These are phyloP conservation scores for Globisporangium spinosum DNA, from an alignment of 352 stramenopile genomes.

Conservation along the genomic window DNA sequence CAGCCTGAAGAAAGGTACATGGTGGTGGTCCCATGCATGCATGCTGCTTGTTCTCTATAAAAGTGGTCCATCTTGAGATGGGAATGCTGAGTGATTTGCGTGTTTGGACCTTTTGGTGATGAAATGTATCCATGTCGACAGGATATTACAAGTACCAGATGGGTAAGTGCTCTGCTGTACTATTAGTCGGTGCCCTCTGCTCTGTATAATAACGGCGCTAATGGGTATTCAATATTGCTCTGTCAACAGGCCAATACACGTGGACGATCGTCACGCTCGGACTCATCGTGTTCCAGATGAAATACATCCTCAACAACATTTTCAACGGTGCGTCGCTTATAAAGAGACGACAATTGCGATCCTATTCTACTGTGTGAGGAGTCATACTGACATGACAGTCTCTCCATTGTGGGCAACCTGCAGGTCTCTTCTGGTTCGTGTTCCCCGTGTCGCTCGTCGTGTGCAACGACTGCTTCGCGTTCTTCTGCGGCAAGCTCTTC, in stretches of 20 bases:
- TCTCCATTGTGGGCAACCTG: not conserved
- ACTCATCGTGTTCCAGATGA: conserved; percentile 96
- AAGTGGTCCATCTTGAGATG: not conserved
- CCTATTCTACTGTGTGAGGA: not conserved
- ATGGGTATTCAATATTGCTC: not conserved
- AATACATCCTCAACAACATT: conserved; percentile 96
- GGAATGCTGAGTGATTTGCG: not conserved
- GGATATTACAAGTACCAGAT: conserved; percentile 95
- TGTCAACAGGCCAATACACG: conserved; percentile 80
- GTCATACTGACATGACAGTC: not conserved
- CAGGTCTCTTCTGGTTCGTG: conserved; percentile 94
- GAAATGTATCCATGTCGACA: conserved; percentile 17
- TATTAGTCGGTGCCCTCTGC: not conserved
- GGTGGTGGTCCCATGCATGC: not conserved
- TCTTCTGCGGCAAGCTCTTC: conserved; percentile 88
- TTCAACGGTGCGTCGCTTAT: conserved; percentile 76
- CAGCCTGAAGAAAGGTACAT: conserved; percentile 88
- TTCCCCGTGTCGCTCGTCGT: conserved; percentile 93
- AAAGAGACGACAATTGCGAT: not conserved
- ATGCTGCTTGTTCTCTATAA: not conserved
- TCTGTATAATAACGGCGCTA: not conserved
- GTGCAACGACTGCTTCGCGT: conserved; percentile 96
- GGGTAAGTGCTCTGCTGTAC: conserved; percentile 33
- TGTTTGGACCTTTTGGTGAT: not conserved
- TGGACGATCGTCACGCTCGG: conserved; percentile 95